Conservation (phyloP, 139 green algal species). For the Chlorella vulgaris region DNA sequence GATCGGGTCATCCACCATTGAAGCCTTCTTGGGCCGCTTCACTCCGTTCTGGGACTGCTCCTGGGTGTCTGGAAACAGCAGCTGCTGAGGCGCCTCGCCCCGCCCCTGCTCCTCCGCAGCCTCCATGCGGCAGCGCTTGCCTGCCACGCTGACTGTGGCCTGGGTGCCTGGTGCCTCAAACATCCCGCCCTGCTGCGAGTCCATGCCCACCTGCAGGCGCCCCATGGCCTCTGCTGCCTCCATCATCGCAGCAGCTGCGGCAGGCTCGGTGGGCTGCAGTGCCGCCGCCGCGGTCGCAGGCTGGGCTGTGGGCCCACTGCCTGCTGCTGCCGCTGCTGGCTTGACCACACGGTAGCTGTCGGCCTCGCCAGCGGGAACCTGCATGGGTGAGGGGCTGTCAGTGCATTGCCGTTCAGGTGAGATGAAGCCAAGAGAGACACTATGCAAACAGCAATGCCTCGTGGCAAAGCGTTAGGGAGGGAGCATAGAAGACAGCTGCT, state of each 20-base stretch:
- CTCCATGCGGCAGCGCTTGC: constrained; percentile 17
- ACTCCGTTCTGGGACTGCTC: neutral
- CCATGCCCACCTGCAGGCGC: neutral
- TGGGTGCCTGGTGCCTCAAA: constrained; percentile 6
- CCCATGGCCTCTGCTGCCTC: neutral
- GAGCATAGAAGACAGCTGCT: too few species aligned
- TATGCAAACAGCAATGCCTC: too few species aligned
- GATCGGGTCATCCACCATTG: constrained; percentile 1
- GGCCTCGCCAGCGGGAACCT: neutral
- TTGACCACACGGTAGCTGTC: neutral
- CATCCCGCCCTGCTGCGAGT: constrained; percentile 17
- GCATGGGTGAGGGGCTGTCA: neutral
- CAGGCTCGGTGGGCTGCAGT: neutral
- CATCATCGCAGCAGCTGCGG: neutral
- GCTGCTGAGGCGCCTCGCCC: neutral
- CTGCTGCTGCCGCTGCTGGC: too few species aligned
- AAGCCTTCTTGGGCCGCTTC: neutral
- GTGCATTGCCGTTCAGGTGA: too few species aligned
- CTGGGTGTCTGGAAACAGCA: constrained; percentile 18
- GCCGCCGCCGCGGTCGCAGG: neutral
- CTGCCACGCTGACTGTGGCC: neutral
- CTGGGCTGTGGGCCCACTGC: too few species aligned
- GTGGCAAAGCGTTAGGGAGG: too few species aligned
- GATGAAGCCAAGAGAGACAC: too few species aligned
- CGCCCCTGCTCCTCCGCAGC: neutral